Base-by-base conservation (phyloP, 805 yeast species). In the Maudiozyma saulgeensis region DNA sequence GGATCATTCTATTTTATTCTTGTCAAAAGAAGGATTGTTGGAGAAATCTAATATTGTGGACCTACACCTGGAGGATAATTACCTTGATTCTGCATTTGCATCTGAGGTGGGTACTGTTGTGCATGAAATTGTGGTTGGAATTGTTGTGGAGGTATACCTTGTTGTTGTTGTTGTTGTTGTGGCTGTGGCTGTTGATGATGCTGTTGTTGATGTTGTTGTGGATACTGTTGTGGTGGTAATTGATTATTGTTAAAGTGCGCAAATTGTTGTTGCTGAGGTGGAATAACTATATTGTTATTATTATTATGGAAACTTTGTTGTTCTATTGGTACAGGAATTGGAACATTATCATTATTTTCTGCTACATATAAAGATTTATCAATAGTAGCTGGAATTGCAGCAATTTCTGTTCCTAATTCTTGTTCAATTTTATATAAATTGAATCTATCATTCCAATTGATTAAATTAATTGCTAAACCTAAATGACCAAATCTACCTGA, bases 401-500 rank as follows among this genome's bases (percentile, higher is more conserved):
- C 87, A 68, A 93, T 93, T 66, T 93, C 98, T 18, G 97, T 91
- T 35, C 97, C 97, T 56, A 93, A 79, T 70, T 91, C 98, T 70
- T 91, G 96, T 70, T 93, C 99, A 60, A 93, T 90, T 68, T 87
- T 87, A 71, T 89, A 91, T 62, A 93, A 76, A 64, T 86, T 87
- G 71, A 86, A 89, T 66, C 98, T 81, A 68, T 93, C 99, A 62
- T 89, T 82, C 96, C 97, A 91, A 68, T 90, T 87, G 73, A 93
- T 88, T 61, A 93, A 79, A 72, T 93, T 93, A 64, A 93, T 89
- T 32, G 99, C 99, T 66, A 93, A 78, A 76, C 99, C 99, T 64
- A 90, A 80, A 68, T 93, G 99, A 57, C 99, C 99, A 63, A 87
- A 93, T 76, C 99, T 87, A 58, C 99, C 98, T 7, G 97, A 89